A percentile compares a stretch with the other conserved stretches of the same genome.
These are phyloP conservation scores for Retiboletus flavoniger DNA, from an alignment of 1,284 basidiomycete genomes.

Conservation along the genomic window DNA sequence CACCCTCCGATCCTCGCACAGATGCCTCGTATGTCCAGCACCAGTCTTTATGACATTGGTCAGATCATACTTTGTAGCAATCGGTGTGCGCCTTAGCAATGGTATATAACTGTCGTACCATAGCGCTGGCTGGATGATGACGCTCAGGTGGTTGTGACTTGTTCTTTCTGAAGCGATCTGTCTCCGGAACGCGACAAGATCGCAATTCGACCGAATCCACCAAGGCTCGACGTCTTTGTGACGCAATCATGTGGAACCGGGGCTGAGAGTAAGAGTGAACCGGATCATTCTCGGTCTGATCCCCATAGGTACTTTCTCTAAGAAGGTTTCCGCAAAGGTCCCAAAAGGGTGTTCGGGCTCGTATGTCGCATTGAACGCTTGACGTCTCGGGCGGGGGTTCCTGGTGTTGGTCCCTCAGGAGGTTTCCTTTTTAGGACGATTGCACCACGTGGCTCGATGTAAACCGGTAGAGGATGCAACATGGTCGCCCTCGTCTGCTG, in stretches of 20 bases:
- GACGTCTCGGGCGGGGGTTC: too few relatives aligned
- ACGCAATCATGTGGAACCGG: too few relatives aligned
- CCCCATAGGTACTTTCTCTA: background rate
- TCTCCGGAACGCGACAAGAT: background rate
- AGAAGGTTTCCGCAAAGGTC: background rate
- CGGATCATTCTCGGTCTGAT: background rate
- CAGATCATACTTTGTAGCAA: too few relatives aligned
- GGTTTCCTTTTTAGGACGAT: slow-evolving; percentile 17
- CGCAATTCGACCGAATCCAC: too few relatives aligned
- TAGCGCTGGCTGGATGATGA: too few relatives aligned
- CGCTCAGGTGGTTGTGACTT: background rate
- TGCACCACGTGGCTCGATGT: background rate
- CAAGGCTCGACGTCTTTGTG: too few relatives aligned
- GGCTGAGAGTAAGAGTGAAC: background rate
- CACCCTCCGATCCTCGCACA: background rate
- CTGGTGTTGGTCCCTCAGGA: background rate
- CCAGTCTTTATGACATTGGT: too few relatives aligned
- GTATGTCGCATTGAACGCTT: too few relatives aligned
- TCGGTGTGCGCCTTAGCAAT: too few relatives aligned
- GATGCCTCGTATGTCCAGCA: too few relatives aligned
- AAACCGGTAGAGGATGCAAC: background rate
- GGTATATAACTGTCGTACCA: too few relatives aligned
- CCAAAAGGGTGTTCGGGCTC: too few relatives aligned
- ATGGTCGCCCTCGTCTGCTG: background rate
- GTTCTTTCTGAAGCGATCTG: background rate